phyloP scores from a whole-genome alignment of 257 asterid genomes.

The Galeopsis tetrahit region DNA sequence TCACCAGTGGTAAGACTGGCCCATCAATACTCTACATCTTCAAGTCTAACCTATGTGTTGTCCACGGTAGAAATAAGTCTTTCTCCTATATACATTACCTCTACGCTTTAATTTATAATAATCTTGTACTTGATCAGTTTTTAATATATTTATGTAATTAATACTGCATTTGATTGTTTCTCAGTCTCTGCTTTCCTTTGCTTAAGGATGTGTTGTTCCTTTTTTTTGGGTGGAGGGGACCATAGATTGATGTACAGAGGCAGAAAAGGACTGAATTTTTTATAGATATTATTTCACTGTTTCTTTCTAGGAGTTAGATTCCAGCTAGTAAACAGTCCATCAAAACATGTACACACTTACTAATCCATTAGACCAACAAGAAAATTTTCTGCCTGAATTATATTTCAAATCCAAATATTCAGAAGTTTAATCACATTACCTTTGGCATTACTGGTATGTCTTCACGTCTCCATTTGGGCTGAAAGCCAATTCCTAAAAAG shows the following conservation, averaged over 20 bases:
- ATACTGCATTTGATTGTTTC: conserved; percentile 16
- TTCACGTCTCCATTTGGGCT: conserved; percentile 89
- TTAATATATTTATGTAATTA: neutral
- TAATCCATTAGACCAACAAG: too few relatives aligned
- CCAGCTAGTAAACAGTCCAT: conserved; percentile 23
- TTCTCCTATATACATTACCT: neutral
- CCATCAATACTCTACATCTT: neutral
- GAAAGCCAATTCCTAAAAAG: conserved; percentile 91
- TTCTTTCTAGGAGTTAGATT: neutral
- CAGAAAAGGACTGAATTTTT: neutral
- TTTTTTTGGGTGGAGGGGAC: too few relatives aligned
- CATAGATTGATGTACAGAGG: neutral
- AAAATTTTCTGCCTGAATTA: conserved; percentile 6
- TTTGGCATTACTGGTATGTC: conserved; percentile 99
- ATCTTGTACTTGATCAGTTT: neutral
- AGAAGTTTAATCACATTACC: conserved; percentile 46
- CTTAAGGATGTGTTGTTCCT: neutral
- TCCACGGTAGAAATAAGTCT: neutral
- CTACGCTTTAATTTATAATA: neutral
- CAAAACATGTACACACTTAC: neutral
- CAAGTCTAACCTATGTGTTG: neutral
- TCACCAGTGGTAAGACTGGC: neutral
- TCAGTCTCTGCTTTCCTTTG: neutral
- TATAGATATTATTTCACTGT: conserved; percentile 6
- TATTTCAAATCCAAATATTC: conserved; percentile 16